Conservation (phyloP, 441 rosid species). For the Adansonia madagascariensis region DNA sequence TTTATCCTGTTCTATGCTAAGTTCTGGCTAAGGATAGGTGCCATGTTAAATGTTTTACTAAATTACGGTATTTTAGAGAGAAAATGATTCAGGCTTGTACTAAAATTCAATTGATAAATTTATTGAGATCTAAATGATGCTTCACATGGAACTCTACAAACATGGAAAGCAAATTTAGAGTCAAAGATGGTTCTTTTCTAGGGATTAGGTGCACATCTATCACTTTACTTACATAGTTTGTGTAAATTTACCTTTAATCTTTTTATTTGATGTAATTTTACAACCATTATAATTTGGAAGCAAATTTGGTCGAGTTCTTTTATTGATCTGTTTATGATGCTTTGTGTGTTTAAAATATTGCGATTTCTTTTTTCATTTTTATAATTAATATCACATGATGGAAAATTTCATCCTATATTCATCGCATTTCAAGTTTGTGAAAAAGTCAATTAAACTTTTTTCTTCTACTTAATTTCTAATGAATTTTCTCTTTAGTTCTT, state of each 20-base stretch:
- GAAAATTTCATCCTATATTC: background rate
- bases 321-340: no score
- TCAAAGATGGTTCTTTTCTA: background rate
- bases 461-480: background rate
- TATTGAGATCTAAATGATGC: background rate
- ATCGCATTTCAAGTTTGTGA: background rate
- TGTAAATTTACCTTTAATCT: no score
- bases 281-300: no score
- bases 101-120: background rate
- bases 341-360: no score
- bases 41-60: slow-evolving; percentile 10
- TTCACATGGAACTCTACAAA: slow-evolving; percentile 3
- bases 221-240: no score
- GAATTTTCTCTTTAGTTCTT: background rate
- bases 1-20: slow-evolving; percentile 11
- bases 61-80: slow-evolving; percentile 7
- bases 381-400: background rate
- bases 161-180: background rate
- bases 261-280: no score
- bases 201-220: background rate
- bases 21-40: background rate
- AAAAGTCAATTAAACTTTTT: background rate
- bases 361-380: background rate
- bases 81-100: background rate
- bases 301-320: no score